These are phyloP conservation scores for Epipyxis sp. DNA, from an alignment of 108 stramenopile genomes.

Conservation along the genomic window DNA sequence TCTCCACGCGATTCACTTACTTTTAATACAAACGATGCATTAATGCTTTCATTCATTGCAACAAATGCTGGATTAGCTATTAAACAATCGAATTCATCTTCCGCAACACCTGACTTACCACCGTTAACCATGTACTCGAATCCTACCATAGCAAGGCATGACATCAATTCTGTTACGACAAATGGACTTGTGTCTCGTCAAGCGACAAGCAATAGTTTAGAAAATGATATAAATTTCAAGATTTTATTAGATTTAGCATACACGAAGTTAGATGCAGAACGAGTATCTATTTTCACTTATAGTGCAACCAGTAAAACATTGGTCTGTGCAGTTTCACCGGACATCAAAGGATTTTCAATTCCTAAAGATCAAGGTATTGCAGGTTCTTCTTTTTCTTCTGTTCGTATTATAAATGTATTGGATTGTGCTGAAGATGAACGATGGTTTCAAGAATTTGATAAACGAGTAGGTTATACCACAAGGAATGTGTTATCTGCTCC, in stretches of 20 bases:
- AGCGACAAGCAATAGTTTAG: not conserved
- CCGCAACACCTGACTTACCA: too few species aligned
- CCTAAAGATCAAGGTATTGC: slow-evolving; percentile 12
- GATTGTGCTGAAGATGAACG: not conserved
- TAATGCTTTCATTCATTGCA: slow-evolving; percentile 1
- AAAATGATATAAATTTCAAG: too few species aligned
- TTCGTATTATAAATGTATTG: not conserved
- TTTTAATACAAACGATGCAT: not conserved
- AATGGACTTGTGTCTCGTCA: not conserved
- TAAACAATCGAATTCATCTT: slow-evolving; percentile 3
- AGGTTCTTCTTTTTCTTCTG: not conserved
- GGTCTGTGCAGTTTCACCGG: slow-evolving; percentile 22
- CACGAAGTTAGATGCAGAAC: slow-evolving; percentile 2
- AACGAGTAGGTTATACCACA: not conserved
- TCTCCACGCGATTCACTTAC: not conserved
- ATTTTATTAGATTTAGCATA: slow-evolving; percentile 13
- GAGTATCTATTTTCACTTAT: slow-evolving; percentile 26
- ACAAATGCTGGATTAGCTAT: not conserved
- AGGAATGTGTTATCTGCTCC: slow-evolving; percentile 16
- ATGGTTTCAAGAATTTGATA: not conserved
- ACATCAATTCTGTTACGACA: not conserved
- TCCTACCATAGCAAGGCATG: too few species aligned
- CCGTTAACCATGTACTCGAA: too few species aligned
- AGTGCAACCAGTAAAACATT: not conserved
- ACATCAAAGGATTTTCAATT: slow-evolving; percentile 27